Evolutionary conservation across 192 early-diverging fungal genomes (phyloP).

Genomic region (Backusella australiensis): DNA sequence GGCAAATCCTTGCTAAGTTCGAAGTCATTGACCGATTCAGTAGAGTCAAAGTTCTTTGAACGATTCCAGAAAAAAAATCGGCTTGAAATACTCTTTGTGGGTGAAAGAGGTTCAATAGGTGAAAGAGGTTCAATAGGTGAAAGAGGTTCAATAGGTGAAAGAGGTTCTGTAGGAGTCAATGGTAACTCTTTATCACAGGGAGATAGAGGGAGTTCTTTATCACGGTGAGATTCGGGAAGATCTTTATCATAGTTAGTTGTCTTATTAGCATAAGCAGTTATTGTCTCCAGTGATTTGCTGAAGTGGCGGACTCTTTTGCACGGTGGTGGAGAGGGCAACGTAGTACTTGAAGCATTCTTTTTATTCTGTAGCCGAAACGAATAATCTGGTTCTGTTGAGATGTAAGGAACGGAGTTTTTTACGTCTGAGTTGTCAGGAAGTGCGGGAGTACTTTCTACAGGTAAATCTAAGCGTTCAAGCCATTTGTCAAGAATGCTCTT

Average conservation of each 20-base stretch:
- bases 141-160: background rate
- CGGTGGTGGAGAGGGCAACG: background rate
- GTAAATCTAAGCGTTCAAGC: constrained; percentile 31
- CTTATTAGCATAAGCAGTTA: background rate
- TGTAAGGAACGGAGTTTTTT: background rate
- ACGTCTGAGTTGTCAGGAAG: background rate
- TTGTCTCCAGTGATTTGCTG: background rate
- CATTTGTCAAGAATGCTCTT: constrained; percentile 36
- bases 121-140: background rate
- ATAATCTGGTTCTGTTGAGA: background rate
- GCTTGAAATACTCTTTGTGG: background rate
- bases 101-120: background rate
- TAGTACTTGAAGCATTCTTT: constrained; percentile 1
- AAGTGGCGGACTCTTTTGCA: background rate
- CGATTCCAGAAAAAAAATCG: background rate
- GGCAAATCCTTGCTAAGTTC: background rate
- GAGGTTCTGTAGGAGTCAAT: background rate
- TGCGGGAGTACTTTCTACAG: background rate
- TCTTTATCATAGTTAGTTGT: background rate
- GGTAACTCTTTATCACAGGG: background rate
- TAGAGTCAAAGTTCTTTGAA: background rate
- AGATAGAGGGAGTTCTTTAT: constrained; percentile 4
- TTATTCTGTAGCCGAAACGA: background rate
- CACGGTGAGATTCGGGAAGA: background rate
- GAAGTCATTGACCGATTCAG: background rate